Conservation (phyloP, 208 protist species). For the Wallacemonas collosoma region DNA sequence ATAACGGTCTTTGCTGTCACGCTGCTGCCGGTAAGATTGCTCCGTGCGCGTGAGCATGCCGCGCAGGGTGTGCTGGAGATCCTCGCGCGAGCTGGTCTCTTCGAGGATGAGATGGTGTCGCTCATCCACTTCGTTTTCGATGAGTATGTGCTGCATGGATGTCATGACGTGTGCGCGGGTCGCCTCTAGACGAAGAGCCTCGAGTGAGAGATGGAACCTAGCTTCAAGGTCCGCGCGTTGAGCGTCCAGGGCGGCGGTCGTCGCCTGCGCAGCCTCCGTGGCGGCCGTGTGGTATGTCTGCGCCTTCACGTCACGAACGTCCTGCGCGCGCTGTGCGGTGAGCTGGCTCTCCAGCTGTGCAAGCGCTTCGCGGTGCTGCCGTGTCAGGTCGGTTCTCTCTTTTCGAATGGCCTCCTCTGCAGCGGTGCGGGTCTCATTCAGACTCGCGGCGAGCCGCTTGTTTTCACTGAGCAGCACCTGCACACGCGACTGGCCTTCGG, state of each 20-base stretch:
- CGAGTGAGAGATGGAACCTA: neutral
- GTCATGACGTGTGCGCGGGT: neutral
- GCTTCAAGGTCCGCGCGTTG: slow-evolving; percentile 11
- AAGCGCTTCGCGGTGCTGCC: slow-evolving; percentile 7
- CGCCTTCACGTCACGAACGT: neutral
- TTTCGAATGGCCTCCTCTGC: no score
- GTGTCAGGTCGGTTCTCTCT: neutral
- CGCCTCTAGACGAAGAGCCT: neutral
- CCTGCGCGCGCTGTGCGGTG: neutral
- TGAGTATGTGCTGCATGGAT: neutral
- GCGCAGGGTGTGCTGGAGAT: neutral
- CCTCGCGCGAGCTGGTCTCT: neutral
- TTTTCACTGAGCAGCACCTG: slow-evolving; percentile 7
- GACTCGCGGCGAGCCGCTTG: neutral
- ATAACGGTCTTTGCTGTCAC: neutral
- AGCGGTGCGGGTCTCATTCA: neutral
- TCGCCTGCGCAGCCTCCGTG: no score
- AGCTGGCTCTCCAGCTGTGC: neutral
- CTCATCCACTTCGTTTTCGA: neutral
- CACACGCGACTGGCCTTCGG: slow-evolving; percentile 2
- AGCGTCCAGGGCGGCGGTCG: neutral
- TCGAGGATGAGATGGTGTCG: neutral
- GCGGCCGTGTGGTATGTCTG: no score
- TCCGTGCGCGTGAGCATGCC: no score
- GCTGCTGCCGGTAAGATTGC: neutral